Evolutionary conservation across 2,329 filamentous ascomycete species (phyloP).

Genomic region (Ceratocystis alfenasii): DNA sequence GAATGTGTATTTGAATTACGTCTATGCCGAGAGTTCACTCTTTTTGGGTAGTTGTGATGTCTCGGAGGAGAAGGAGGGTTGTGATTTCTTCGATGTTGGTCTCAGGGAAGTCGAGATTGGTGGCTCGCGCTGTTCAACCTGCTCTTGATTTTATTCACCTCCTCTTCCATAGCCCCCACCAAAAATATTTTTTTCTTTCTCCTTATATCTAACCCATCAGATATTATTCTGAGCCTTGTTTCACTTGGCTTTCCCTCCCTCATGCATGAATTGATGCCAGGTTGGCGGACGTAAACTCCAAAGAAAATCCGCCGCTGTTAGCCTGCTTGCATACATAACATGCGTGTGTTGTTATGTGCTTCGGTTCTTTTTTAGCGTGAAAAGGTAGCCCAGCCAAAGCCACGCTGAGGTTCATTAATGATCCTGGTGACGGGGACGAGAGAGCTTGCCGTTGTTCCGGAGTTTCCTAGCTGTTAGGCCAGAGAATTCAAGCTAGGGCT

Average conservation of each 20-base stretch:
- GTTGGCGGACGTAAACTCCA: not conserved
- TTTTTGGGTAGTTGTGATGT: not conserved
- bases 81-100: not conserved
- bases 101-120: not conserved
- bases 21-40: conserved; percentile 1
- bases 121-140: not conserved
- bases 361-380: not conserved
- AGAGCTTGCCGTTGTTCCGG: no score
- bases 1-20: conserved; percentile 15
- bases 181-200: no score
- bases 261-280: not conserved
- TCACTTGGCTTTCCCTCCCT: not conserved
- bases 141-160: not conserved
- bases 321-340: not conserved
- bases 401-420: not conserved
- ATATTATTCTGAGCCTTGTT: not conserved
- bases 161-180: no score
- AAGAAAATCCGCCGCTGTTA: no score
- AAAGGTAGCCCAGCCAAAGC: not conserved
- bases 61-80: not conserved
- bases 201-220: no score
- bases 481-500: not conserved
- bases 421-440: not conserved
- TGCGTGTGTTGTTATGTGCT: not conserved
- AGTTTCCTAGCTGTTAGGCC: no score